Percentiles rank a stretch among this genome's conserved stretches.
Conservation (phyloP, 75 land plant species). For the Azolla pinnata region DNA sequence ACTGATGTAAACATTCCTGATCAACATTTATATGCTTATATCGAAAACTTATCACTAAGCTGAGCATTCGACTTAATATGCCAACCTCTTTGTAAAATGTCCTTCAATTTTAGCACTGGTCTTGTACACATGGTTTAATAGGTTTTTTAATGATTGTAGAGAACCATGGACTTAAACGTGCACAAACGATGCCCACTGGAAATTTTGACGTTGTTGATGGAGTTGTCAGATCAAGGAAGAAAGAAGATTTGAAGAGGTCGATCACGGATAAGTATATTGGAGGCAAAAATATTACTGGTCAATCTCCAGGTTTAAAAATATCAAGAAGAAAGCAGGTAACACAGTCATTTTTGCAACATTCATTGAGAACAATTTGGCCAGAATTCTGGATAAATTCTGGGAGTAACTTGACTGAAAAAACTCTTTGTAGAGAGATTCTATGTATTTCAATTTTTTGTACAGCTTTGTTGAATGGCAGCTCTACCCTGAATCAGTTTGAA, state of each 20-base stretch:
- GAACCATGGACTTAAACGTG: neutral
- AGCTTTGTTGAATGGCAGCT: neutral
- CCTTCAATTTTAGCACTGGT: too few species aligned
- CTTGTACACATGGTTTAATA: too few species aligned
- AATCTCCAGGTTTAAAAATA: neutral
- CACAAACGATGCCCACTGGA: conserved; percentile 7
- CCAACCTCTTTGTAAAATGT: too few species aligned
- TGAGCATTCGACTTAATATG: too few species aligned
- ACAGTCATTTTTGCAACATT: neutral
- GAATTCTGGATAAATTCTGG: neutral
- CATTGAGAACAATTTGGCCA: neutral
- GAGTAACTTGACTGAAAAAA: neutral
- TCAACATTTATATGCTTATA: too few species aligned
- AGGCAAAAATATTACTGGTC: neutral
- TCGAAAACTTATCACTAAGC: too few species aligned
- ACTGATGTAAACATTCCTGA: too few species aligned
- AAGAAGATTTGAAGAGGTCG: conserved; percentile 3
- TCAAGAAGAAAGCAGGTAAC: conserved; percentile 6
- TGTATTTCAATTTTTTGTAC: neutral
- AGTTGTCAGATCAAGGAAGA: neutral
- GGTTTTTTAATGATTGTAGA: too few species aligned
- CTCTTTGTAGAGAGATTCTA: neutral
- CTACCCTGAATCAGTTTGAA: neutral
- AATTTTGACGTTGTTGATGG: conserved; percentile 1
- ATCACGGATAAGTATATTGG: conserved; percentile 5